A percentile compares a stretch with the other conserved stretches of the same genome.
Conservation (phyloP, 352 stramenopile genomes). For the Paralagenidium karlingii region DNA sequence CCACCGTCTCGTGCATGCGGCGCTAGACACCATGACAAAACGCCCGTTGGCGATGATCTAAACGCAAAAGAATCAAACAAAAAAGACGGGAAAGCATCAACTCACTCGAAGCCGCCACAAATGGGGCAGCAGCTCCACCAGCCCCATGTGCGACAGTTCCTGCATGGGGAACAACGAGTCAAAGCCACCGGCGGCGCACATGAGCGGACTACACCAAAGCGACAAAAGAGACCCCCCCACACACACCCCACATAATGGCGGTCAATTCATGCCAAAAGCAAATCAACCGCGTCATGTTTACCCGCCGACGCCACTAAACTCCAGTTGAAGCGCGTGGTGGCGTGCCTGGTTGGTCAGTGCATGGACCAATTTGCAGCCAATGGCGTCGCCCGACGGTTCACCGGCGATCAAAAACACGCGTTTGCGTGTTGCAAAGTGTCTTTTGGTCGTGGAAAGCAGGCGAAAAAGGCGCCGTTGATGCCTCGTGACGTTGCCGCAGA, state of each 20-base stretch:
- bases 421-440: too few relatives aligned
- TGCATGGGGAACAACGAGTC: slow-evolving; percentile 54
- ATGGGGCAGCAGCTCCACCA: slow-evolving; percentile 49
- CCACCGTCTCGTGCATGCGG: slow-evolving; percentile 29
- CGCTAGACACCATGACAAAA: too few relatives aligned
- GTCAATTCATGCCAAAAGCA: background rate
- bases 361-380: slow-evolving; percentile 52
- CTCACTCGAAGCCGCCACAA: slow-evolving; percentile 33
- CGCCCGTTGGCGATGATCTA: too few relatives aligned
- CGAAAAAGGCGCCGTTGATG: too few relatives aligned
- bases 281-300: slow-evolving; percentile 5
- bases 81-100: background rate
- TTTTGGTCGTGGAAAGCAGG: too few relatives aligned
- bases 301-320: slow-evolving; percentile 48
- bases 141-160: slow-evolving; percentile 62
- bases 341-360: slow-evolving; percentile 20
- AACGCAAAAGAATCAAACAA: too few relatives aligned
- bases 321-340: slow-evolving; percentile 8
- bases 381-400: slow-evolving; percentile 62
- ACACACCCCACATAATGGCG: background rate
- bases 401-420: slow-evolving; percentile 64
- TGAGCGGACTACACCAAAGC: slow-evolving; percentile 25
- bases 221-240: too few relatives aligned
- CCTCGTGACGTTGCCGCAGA: too few relatives aligned
- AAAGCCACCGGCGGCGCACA: slow-evolving; percentile 29